phyloP scores from a whole-genome alignment of 306 rosid species.

The Geum urbanum region DNA sequence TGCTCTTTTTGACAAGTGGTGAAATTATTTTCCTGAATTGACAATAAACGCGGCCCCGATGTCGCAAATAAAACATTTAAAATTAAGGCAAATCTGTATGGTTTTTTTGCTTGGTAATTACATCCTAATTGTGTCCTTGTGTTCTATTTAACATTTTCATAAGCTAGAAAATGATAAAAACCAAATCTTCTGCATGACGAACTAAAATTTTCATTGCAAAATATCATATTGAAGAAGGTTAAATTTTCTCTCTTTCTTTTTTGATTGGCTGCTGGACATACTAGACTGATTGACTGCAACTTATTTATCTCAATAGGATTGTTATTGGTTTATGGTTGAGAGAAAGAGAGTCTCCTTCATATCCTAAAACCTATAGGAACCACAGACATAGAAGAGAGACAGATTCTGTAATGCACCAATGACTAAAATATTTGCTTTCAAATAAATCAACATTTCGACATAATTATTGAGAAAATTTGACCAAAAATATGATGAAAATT shows the following conservation, averaged over 20 bases:
- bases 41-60: conserved; percentile 3
- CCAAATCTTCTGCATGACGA: not conserved
- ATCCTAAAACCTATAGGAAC: conserved; percentile 54
- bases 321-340: conserved; percentile 27
- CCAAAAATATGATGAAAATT: too few species aligned
- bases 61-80: not conserved
- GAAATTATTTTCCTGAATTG: not conserved
- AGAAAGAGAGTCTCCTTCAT: conserved; percentile 39
- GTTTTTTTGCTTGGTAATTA: not conserved
- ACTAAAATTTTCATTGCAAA: not conserved
- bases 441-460: too few species aligned
- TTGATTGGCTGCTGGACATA: not conserved
- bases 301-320: conserved; percentile 17
- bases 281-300: not conserved
- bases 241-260: not conserved
- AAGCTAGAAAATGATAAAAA: not conserved
- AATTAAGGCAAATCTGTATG: not conserved
- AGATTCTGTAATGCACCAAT: too few species aligned
- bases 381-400: conserved; percentile 22
- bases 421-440: too few species aligned
- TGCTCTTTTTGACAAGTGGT: conserved; percentile 13
- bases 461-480: too few species aligned
- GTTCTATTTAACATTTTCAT: not conserved
- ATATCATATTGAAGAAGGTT: not conserved
- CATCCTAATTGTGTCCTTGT: not conserved